Base-by-base conservation (phyloP, 768 basidiomycete species). In the Gautieria morchelliformis region DNA sequence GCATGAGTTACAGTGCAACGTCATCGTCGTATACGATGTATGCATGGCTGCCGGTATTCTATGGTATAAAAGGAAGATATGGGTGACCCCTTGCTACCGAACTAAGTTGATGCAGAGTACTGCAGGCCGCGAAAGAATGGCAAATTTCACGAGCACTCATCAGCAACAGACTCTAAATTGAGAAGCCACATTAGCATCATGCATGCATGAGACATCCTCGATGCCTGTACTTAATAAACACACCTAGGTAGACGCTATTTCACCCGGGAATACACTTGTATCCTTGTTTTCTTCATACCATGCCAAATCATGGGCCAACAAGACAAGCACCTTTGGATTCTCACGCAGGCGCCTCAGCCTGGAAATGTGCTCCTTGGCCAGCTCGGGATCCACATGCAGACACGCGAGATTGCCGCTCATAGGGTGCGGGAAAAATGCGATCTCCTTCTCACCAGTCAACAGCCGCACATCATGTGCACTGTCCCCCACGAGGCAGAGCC, bases 401-500 rank as follows among this genome's bases (percentile, higher is more conserved):
- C 78, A 81, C 42, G 56, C 70, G n/a, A 65, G 66, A 11, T 51
- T 61, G 8, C 69, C 67, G 24, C 56, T 55, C 37, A 59, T 52
- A 39, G 41, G 15, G 45, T 56, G 22, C 8, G 52, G 15, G n/a
- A 24, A 42, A n/a, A 22, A 9, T 5, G 74, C 72, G 45, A 82
- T 71, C 5, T 69, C 62, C 19, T 69, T 67, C 58, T 76, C 71
- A 9, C 76, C 76, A 0, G 72, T 78, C 54, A 83, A 64, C 50
- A 83, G 68, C 14, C 74, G 70, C 71, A 74, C 73, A 64, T 81
- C 76, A 62, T 83, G 82, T 3, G 78, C 81, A 57, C 77, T 76
- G 62, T 84, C 81, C 0, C 77, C 80, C 2, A 69, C 80, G 15
- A 83, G 71, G 60, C 74, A 78, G 17, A 83, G 69, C 82, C 82